A percentile compares a stretch with the other conserved stretches of the same genome.
These are phyloP conservation scores for Parietaria judaica DNA, from an alignment of 306 rosid genomes.

Conservation along the genomic window DNA sequence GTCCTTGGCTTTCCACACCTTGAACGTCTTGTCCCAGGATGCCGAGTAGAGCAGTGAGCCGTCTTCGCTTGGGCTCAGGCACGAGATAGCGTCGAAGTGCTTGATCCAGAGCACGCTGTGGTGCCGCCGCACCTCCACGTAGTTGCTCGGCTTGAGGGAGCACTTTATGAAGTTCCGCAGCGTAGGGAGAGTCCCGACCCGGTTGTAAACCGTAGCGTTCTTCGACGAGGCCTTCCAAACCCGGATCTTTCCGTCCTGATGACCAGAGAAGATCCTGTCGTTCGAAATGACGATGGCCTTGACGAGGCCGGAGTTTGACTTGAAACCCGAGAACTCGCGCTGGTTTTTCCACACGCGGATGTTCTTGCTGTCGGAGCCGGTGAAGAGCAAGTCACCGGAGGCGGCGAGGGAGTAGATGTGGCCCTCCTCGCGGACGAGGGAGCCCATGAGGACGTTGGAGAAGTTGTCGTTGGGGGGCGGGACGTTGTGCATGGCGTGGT, in stretches of 20 bases:
- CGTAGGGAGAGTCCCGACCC: constrained; percentile 65
- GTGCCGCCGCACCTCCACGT: constrained; percentile 51
- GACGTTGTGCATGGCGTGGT: constrained; percentile 21
- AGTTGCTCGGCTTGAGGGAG: constrained; percentile 66
- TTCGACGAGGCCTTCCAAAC: constrained; percentile 56
- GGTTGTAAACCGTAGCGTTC: constrained; percentile 33
- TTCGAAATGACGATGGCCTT: constrained; percentile 59
- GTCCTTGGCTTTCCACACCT: constrained; percentile 63
- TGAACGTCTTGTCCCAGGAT: constrained; percentile 88
- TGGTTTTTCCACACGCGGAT: constrained; percentile 91
- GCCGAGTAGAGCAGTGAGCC: constrained; percentile 54
- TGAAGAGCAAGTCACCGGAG: constrained; percentile 52
- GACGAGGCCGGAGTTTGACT: constrained; percentile 67
- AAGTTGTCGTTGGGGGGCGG: constrained; percentile 3
- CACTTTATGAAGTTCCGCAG: constrained; percentile 48
- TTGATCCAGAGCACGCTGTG: constrained; percentile 60
- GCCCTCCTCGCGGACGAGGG: constrained; percentile 80
- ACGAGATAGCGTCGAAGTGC: constrained; percentile 73
- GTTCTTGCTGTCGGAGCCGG: constrained; percentile 88
- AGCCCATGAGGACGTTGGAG: constrained; percentile 49
- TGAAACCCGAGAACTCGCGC: constrained; percentile 55
- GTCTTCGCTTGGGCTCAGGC: constrained; percentile 62
- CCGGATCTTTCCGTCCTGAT: constrained; percentile 79
- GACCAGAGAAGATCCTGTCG: constrained; percentile 63
- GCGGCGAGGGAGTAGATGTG: constrained; percentile 84